Evolutionary conservation across 1,139 yeast genomes (phyloP), one percentile per base, ranked within the genome.

Genomic region (Lizanozyma gosingica): DNA sequence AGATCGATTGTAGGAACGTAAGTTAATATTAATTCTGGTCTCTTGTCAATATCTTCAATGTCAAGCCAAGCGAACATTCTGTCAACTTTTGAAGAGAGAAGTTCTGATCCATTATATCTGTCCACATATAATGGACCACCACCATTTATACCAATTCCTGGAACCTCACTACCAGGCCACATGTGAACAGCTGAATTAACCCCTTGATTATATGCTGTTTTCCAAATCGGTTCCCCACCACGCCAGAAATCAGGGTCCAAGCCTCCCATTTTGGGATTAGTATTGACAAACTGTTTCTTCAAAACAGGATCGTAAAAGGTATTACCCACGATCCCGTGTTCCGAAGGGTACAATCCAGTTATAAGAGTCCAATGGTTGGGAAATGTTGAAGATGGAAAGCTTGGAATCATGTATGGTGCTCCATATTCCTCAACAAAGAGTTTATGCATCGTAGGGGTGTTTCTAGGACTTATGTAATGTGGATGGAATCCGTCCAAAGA

Each of bases 141-240:
- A 43, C 54, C 56, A 32, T 61, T 62, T 45, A 67, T 22, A 4
- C 70, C 71, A 2, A 64, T 49, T 2, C 77, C 67, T 40, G 69
- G 72, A 3, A 82, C 94, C 51, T 86, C 95, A 45, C 88, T 80
- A 1, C 96, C 95, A 0, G 97, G 96, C 95, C 95, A 88, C 95
- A 88, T 87, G 57, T 88, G 95, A n/a, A 86, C 81, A 0, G 94
- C 95, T 2, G 83, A 65, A 14, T 66, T 66, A 3, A 84, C 73
- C 1, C 79, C 81, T 45, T 83, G 84, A n/a, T 58, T 57, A 18
- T 66, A 65, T 0, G 94, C 88, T 0, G 95, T 84, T 37, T 70
- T 64, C 97, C 97, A 88, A 18, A 88, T 57, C 0, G 97, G 94
- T 54, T 85, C 94, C 27, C 95, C 95, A 8, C 94, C 92, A 39